Conservation (phyloP, 192 early-diverging fungal genomes). For the Obelidium mucronatum region DNA sequence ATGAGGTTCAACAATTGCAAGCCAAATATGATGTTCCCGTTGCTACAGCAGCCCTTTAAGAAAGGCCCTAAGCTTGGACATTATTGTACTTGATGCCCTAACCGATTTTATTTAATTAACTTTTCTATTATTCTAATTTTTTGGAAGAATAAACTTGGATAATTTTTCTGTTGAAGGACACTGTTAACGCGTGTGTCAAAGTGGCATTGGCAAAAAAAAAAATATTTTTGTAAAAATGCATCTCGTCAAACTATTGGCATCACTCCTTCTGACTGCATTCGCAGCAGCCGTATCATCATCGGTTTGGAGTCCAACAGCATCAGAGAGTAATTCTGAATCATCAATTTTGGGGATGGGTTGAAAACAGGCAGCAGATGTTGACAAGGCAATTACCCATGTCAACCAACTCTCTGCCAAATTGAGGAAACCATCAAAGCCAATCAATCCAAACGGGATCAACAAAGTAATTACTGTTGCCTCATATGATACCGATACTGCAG, state of each 20-base stretch:
- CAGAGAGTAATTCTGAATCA: too few species aligned
- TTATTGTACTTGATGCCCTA: too few species aligned
- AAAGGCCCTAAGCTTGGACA: too few species aligned
- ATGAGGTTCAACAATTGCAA: constrained; percentile 1
- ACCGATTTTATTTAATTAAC: not conserved
- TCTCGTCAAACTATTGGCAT: not conserved
- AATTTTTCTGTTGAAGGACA: too few species aligned
- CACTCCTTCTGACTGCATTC: not conserved
- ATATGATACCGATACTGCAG: not conserved
- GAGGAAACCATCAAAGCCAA: not conserved
- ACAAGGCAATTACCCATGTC: constrained; percentile 1
- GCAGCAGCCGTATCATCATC: too few species aligned
- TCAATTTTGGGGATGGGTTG: too few species aligned
- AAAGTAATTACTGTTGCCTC: not conserved
- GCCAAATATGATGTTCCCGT: not conserved
- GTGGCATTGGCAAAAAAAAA: not conserved
- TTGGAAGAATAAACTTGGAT: not conserved
- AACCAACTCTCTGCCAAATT: constrained; percentile 3
- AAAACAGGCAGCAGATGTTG: too few species aligned
- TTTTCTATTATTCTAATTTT: not conserved
- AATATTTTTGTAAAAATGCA: not conserved
- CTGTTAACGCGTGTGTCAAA: not conserved
- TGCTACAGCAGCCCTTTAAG: too few species aligned
- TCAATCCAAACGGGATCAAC: constrained; percentile 16
- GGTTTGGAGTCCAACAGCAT: too few species aligned